Evolutionary conservation across 169 alveolate species (phyloP), one percentile per base, ranked within the genome.

Genomic region (Plasmodium blacklocki): DNA sequence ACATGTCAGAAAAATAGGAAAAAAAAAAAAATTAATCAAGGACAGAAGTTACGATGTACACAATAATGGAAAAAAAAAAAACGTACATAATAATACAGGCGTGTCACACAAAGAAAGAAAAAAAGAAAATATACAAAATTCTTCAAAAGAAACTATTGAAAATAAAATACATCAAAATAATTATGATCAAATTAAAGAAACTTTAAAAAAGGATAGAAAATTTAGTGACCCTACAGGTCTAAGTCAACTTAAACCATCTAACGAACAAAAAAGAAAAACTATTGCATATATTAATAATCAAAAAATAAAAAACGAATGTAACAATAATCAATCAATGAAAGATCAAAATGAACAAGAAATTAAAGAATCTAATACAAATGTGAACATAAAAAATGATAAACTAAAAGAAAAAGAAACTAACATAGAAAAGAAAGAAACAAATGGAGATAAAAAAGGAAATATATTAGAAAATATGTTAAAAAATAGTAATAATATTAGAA

Each of bases 1-100:
- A 0, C 49, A 78, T 23, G 19, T 78, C 11, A 78, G 68, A 64
- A 78, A 52, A 59, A 23, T 21, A 8, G 32, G 15, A 1, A 21
- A 14, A 23, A 78, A 14, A 26, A 67, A 49, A 14, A 18, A 23
- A 59, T 66, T 49, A 19, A 49, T 50, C 12, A 71, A 21, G 50
- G 47, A 68, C 19, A 68, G 19, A 43, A 26, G 6, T 32, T 58
- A 58, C 6, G 39, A 58, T 58, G 12, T 4, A n/a, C 12, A 39
- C 9, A 39, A 39, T 39, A 39, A 39, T 39, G 47, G 47, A 2
- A 39, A 58, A 58, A 58, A 18, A 58, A 58, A 58, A 23, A 58
- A 1, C 18, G 11, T 14, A 58, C 23, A 2, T 18, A 58, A 6
- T 23, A n/a, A 58, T 6, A 39, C 47, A 0, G 6, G 2, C 47